These are phyloP conservation scores for Curvularia sp. DNA, from an alignment of 2,329 filamentous ascomycete species.

Conservation along the genomic window DNA sequence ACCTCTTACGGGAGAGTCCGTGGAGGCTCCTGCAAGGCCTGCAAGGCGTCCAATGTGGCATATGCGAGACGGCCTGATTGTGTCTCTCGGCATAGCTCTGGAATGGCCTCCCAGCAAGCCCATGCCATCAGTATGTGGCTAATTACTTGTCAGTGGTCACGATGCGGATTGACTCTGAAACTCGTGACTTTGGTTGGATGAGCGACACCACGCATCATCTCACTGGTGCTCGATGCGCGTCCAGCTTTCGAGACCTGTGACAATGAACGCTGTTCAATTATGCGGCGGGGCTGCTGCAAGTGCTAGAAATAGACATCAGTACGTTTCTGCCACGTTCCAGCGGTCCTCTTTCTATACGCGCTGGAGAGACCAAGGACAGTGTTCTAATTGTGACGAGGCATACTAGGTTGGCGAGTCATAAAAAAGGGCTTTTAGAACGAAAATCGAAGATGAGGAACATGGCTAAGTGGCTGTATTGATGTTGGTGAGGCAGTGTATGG, in stretches of 20 bases:
- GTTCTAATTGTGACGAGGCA: conserved; percentile 4
- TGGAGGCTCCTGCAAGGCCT: conserved; percentile 12
- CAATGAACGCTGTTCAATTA: neutral
- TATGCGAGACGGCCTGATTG: conserved; percentile 8
- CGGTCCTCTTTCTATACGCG: neutral
- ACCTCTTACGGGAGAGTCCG: conserved; percentile 5
- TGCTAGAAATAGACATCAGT: neutral
- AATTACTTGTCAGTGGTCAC: neutral
- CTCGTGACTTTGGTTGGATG: conserved; percentile 1
- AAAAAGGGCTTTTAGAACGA: neutral
- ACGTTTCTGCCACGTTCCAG: neutral
- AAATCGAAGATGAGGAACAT: neutral
- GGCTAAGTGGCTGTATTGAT: conserved; percentile 3
- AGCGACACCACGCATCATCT: conserved; percentile 5
- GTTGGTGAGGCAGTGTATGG: conserved; percentile 8
- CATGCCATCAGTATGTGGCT: neutral
- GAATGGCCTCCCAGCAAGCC: neutral
- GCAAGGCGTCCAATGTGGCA: conserved; percentile 15
- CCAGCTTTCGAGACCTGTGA: neutral
- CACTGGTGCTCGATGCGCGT: neutral
- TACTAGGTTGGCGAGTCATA: neutral
- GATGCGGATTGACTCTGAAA: neutral
- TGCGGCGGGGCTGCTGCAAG: neutral
- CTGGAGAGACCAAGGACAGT: neutral
- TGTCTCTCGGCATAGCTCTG: conserved; percentile 1